Conservation (phyloP, 768 basidiomycete species). For the Tylopilus sp. region DNA sequence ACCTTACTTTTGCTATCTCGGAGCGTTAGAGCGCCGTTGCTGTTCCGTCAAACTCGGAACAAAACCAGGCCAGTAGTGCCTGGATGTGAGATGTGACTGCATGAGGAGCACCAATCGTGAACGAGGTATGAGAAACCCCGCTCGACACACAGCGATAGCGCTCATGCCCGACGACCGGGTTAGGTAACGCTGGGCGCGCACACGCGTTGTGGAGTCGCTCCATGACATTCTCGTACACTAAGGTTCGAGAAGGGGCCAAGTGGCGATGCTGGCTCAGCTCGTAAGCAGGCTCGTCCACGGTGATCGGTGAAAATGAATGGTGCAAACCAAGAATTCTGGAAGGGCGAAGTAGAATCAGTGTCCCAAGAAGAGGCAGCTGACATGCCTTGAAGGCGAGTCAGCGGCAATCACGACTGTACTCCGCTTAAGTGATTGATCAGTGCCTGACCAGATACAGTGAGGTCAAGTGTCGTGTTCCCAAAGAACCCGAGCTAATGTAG, state of each 20-base stretch:
- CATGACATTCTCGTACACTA: conserved; percentile 1
- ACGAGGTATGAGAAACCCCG: not conserved
- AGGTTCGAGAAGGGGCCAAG: conserved; percentile 9
- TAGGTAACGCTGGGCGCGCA: not conserved
- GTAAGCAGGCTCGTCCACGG: conserved; percentile 16
- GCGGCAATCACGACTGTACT: conserved; percentile 22
- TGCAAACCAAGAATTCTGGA: conserved; percentile 23
- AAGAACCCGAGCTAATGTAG: conserved; percentile 9
- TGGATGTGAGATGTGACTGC: not conserved
- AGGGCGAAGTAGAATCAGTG: conserved; percentile 16
- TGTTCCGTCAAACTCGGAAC: conserved; percentile 11
- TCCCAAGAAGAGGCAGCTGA: conserved; percentile 18
- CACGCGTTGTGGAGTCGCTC: conserved; percentile 7
- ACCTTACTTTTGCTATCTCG: not conserved
- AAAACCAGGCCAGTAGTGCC: not conserved
- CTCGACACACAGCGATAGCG: not conserved
- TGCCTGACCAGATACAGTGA: conserved; percentile 30
- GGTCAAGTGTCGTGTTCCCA: conserved; percentile 20
- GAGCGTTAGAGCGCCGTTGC: conserved; percentile 9
- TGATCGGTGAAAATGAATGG: conserved; percentile 25
- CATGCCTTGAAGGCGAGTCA: conserved; percentile 24
- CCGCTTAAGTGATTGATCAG: conserved; percentile 25
- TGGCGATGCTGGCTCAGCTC: conserved; percentile 16
- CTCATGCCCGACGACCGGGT: not conserved
- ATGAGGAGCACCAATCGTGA: not conserved